Base-by-base conservation (phyloP, 2,329 filamentous ascomycete species). In the Magnaporthiopsis rhizophila region DNA sequence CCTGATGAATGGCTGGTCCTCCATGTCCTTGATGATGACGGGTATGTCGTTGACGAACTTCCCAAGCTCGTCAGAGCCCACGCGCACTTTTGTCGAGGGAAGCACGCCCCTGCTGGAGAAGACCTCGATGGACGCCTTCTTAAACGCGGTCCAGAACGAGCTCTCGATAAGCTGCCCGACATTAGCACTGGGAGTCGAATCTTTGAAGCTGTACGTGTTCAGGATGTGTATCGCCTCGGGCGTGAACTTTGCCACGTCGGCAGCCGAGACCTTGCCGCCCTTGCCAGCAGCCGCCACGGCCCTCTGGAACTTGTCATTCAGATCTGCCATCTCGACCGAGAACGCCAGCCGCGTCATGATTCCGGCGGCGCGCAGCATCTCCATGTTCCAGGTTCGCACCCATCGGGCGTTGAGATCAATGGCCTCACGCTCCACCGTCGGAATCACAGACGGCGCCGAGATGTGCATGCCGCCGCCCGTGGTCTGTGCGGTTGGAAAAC, bases 381-480 rank as follows among this genome's bases (percentile, higher is more conserved):
- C 95, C 28, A 91, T 83, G 71, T 99, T 99, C 96, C 95, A 99
- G 21, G 88, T 92, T 67, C 92, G 89, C 21, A 99, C 94, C 81
- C 92, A 97, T 64, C 93, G 87, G 21, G 95, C 96, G 74, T 99
- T 98, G 67, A 99, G 81, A 75, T 99, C 95, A 65, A 99, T 97
- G 64, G 92, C 95, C 74, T 99, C 95, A 72, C 95, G 87, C 76
- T 99, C 95, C 2, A 99, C 96, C 0, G 95, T 99, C 0, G 95
- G 95, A 65, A 99, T 99, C 18, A 99, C 88, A 0, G 94, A 97
- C 1, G 93, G 95, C 0, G 95, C 95, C 15, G 94, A 98, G 36
- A 99, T 90, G 74, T 99, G 95, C 73, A 96, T 90, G 21, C 94
- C 90, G 34, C 94, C 87, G 64, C 94, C 95, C 0, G 96, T 99